A percentile compares a stretch with the other conserved stretches of the same genome.
phyloP scores from a whole-genome alignment of 169 alveolate species.

The Plasmodium fragile region DNA sequence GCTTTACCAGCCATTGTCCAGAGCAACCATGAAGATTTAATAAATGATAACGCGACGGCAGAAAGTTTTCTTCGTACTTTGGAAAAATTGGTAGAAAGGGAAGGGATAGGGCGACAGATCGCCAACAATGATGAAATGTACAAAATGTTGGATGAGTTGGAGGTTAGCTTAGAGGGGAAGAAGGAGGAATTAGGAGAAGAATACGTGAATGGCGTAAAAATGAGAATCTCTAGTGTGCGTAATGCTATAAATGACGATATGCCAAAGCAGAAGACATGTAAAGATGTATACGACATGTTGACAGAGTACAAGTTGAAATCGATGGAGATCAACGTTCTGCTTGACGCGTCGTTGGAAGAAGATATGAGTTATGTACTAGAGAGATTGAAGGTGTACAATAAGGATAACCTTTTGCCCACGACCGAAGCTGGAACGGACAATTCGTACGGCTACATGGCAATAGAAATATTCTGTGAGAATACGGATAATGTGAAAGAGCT shows the following conservation, averaged over 20 bases:
- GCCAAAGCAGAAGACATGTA: conserved; percentile 83
- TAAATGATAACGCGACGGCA: conserved; percentile 71
- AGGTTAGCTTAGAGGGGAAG: conserved; percentile 14
- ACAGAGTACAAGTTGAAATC: conserved; percentile 75
- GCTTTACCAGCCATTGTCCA: conserved; percentile 78
- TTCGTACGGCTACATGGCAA: conserved; percentile 82
- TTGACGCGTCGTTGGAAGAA: conserved; percentile 69
- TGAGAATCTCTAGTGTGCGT: conserved; percentile 67
- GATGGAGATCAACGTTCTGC: conserved; percentile 41
- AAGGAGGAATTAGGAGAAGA: conserved; percentile 76
- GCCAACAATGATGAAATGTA: conserved; percentile 75
- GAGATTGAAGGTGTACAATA: conserved; percentile 34
- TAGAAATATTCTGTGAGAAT: conserved; percentile 77
- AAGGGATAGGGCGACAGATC: conserved; percentile 84
- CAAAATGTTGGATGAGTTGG: conserved; percentile 76
- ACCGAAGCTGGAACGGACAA: conserved; percentile 78
- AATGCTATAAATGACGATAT: conserved; percentile 81
- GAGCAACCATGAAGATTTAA: conserved; percentile 60
- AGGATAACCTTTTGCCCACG: conserved; percentile 45
- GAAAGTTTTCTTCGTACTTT: conserved; percentile 73
- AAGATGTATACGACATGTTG: conserved; percentile 80
- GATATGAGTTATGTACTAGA: conserved; percentile 70
- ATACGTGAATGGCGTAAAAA: conserved; percentile 61
- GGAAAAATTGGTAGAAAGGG: conserved; percentile 75
- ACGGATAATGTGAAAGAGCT: conserved; percentile 51